A percentile compares a stretch with the other conserved stretches of the same genome.
phyloP scores from a whole-genome alignment of 1,284 basidiomycete genomes.

The Singerocomus inundabilis region DNA sequence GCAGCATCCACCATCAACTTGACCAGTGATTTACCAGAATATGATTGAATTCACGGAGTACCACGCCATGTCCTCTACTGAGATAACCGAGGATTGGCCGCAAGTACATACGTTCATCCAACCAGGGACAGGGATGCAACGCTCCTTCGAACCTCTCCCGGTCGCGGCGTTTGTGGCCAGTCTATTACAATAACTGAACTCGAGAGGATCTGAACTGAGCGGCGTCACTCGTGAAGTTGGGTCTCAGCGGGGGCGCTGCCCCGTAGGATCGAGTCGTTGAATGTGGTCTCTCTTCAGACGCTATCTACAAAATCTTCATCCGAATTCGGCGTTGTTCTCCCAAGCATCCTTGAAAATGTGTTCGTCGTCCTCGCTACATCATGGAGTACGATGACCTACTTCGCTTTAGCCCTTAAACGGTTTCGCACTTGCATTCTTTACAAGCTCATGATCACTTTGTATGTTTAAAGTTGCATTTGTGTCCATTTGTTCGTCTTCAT shows the following conservation, averaged over 20 bases:
- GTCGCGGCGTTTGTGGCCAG: no score
- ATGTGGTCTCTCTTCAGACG: constrained; percentile 39
- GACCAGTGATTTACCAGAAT: no score
- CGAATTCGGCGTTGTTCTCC: constrained; percentile 39
- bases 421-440: background rate
- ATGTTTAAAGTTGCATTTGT: background rate
- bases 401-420: background rate
- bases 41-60: no score
- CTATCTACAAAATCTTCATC: constrained; percentile 39
- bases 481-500: background rate
- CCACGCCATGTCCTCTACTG: no score
- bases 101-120: no score
- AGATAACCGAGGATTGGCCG: no score
- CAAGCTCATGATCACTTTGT: background rate
- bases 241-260: constrained; percentile 45
- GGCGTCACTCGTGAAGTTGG: constrained; percentile 39
- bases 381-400: constrained; percentile 1
- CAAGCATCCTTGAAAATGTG: constrained; percentile 11
- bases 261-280: constrained; percentile 42
- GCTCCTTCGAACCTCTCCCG: no score
- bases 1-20: no score
- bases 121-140: no score
- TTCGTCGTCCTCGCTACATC: background rate
- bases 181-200: no score
- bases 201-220: constrained; percentile 36